Evolutionary conservation across 805 yeast species (phyloP).

Genomic region (Pichia scutulata): DNA sequence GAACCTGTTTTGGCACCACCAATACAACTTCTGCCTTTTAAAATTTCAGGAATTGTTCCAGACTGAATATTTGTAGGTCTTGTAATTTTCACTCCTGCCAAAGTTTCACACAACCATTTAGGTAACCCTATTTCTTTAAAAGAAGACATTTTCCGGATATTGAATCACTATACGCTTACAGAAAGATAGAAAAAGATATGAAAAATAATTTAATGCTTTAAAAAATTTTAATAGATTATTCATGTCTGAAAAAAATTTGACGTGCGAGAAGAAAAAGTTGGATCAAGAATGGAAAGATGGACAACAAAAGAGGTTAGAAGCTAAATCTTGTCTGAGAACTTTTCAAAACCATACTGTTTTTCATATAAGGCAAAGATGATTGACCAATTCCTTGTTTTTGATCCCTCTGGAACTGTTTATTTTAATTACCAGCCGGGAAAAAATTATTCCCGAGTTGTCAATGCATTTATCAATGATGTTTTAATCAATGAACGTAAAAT

Average conservation of each 20-base stretch:
- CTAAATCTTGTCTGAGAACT: no score
- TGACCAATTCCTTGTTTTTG: slow-evolving; percentile 43
- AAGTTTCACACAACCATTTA: slow-evolving; percentile 78
- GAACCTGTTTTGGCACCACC: slow-evolving; percentile 99
- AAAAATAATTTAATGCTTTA: no score
- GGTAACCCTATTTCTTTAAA: slow-evolving; percentile 58
- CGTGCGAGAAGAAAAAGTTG: neutral
- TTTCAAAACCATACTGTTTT: neutral
- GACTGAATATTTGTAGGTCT: slow-evolving; percentile 82
- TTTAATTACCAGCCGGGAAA: slow-evolving; percentile 37
- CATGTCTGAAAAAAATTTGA: neutral
- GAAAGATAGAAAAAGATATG: neutral
- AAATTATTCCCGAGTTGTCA: slow-evolving; percentile 34
- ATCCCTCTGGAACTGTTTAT: slow-evolving; percentile 45
- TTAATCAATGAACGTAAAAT: slow-evolving; percentile 35
- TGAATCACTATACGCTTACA: no score
- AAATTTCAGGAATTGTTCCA: slow-evolving; percentile 81
- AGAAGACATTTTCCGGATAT: slow-evolving; percentile 8
- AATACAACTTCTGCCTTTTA: slow-evolving; percentile 82
- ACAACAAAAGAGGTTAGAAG: neutral
- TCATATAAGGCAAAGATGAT: slow-evolving; percentile 24
- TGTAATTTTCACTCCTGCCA: slow-evolving; percentile 71
- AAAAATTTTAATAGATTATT: no score
- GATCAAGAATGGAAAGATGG: neutral
- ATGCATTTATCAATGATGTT: slow-evolving; percentile 41